Percentiles rank a stretch among this genome's conserved stretches.
Evolutionary conservation across 2,329 filamentous ascomycete genomes (phyloP).

Genomic region (Ceratocystis lukuohia): DNA sequence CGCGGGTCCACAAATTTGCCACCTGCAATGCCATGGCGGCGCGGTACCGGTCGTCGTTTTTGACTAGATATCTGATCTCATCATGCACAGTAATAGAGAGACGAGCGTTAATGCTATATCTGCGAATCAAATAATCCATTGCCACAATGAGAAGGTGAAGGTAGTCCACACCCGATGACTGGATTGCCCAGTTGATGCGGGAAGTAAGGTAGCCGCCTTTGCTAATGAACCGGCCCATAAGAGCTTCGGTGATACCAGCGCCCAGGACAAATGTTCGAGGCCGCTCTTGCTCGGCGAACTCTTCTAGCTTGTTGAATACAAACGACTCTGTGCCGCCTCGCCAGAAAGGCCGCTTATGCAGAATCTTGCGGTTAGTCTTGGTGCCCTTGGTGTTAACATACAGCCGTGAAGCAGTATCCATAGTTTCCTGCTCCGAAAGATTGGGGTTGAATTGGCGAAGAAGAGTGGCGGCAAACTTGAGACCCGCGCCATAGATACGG

Average conservation of each 20-base stretch:
- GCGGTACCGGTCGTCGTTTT: conserved; percentile 71
- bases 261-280: conserved; percentile 85
- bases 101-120: conserved; percentile 73
- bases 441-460: conserved; percentile 85
- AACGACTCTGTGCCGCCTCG: conserved; percentile 92
- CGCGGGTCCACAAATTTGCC: conserved; percentile 88
- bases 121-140: conserved; percentile 86
- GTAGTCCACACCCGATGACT: conserved; percentile 94
- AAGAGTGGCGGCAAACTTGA: conserved; percentile 83
- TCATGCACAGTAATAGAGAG: conserved; percentile 92
- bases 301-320: conserved; percentile 95
- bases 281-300: conserved; percentile 88
- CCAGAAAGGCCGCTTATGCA: conserved; percentile 76
- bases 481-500: conserved; percentile 91
- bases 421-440: conserved; percentile 66
- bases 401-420: conserved; percentile 60
- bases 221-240: conserved; percentile 76
- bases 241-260: conserved; percentile 87
- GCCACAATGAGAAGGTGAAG: conserved; percentile 81
- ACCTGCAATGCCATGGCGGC: conserved; percentile 88
- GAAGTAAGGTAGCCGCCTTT: conserved; percentile 90
- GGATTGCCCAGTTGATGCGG: conserved; percentile 97
- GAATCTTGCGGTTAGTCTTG: conserved; percentile 60
- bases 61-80: conserved; percentile 88
- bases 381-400: conserved; percentile 84